These are phyloP conservation scores for Perilla frutescens DNA, from an alignment of 257 asterid genomes.

Conservation along the genomic window DNA sequence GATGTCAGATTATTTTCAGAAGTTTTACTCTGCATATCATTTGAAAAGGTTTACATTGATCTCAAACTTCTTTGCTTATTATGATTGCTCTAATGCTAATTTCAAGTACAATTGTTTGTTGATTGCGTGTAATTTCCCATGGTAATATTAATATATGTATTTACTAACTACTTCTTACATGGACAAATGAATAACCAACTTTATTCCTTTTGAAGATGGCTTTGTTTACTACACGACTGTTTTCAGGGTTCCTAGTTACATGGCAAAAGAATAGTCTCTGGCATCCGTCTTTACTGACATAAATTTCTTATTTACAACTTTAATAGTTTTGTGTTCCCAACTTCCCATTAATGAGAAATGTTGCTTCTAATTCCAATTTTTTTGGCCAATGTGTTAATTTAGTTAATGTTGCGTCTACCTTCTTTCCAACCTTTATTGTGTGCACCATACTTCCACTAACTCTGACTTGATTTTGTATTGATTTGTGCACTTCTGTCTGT, in stretches of 20 bases:
- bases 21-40: no score
- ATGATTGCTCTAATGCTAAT: no score
- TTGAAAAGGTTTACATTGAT: no score
- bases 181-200: background rate
- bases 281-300: no score
- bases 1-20: no score
- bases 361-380: slow-evolving; percentile 3
- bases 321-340: no score
- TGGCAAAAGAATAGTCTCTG: no score
- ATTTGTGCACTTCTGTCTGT: slow-evolving; percentile 30
- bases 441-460: slow-evolving; percentile 2
- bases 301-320: no score
- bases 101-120: background rate
- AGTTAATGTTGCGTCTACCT: slow-evolving; percentile 19
- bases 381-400: no score
- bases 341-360: background rate
- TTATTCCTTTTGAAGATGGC: background rate
- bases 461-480: slow-evolving; percentile 32
- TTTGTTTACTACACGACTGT: background rate
- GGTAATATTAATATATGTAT: background rate
- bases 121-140: no score
- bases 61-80: no score
- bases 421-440: slow-evolving; percentile 24
- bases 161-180: background rate
- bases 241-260: background rate